phyloP scores from a whole-genome alignment of 108 stramenopile species.

The Fragilaria crotonensis region DNA sequence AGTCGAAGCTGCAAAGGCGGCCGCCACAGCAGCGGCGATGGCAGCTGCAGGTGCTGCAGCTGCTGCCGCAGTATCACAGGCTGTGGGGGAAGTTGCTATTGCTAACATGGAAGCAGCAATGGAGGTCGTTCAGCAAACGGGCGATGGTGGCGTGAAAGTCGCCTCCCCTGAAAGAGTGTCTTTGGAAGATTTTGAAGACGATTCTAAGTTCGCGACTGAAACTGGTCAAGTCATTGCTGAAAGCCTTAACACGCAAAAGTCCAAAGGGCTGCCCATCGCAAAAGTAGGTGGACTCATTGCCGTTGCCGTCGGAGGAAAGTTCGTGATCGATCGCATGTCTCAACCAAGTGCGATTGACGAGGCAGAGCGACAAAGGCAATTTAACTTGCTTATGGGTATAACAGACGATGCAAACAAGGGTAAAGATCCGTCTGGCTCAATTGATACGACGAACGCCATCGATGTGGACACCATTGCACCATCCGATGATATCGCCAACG shows the following conservation, averaged over 20 bases:
- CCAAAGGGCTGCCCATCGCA: conserved; percentile 25
- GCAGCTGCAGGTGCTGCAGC: conserved; percentile 28
- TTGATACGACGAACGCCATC: conserved; percentile 19
- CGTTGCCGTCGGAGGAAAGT: conserved; percentile 46
- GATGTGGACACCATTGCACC: conserved; percentile 5
- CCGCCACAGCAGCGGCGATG: conserved; percentile 29
- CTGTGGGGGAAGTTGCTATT: conserved; percentile 17
- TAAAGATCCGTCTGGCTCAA: too few relatives aligned
- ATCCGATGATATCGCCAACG: background rate
- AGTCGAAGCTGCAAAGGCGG: too few relatives aligned
- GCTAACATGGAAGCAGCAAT: conserved; percentile 5
- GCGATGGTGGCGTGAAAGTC: background rate
- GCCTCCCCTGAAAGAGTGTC: conserved; percentile 1
- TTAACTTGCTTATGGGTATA: conserved; percentile 66
- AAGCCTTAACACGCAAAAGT: background rate
- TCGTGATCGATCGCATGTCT: conserved; percentile 40
- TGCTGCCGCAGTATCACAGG: conserved; percentile 12
- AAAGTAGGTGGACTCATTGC: conserved; percentile 44
- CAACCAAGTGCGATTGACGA: conserved; percentile 47
- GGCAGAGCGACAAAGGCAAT: conserved; percentile 60
- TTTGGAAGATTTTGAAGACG: conserved; percentile 2
- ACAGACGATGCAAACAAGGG: too few relatives aligned
- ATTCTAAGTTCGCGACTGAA: background rate
- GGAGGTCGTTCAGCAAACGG: background rate
- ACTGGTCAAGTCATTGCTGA: background rate